Conservation (phyloP, 345 rosid species). For the Barbarea vulgaris region DNA sequence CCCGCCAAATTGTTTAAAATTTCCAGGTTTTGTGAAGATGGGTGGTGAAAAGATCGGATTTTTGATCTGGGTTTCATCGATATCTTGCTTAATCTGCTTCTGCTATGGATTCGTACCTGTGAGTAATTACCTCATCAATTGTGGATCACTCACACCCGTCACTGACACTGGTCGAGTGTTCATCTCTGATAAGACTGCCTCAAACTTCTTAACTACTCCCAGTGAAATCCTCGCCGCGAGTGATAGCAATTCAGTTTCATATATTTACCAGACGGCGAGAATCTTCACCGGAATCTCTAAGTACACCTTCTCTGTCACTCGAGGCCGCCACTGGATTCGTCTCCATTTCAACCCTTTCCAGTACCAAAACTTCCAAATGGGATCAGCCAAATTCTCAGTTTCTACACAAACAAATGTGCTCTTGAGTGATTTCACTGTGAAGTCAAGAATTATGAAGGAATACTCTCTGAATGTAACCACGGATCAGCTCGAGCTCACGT, state of each 20-base stretch:
- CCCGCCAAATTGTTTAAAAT: too few species aligned
- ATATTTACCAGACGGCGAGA: constrained; percentile 75
- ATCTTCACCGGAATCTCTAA: constrained; percentile 61
- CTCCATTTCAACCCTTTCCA: constrained; percentile 76
- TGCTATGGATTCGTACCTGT: constrained; percentile 62
- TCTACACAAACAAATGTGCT: constrained; percentile 57
- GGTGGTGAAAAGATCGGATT: constrained; percentile 39
- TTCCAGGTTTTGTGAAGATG: constrained; percentile 48
- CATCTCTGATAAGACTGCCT: constrained; percentile 59
- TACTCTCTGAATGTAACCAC: constrained; percentile 62
- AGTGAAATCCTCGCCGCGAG: constrained; percentile 47
- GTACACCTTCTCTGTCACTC: constrained; percentile 60
- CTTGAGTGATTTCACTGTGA: constrained; percentile 52
- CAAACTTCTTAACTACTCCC: constrained; percentile 55
- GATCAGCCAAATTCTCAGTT: constrained; percentile 58
- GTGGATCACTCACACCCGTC: constrained; percentile 70
- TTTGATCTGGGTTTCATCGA: constrained; percentile 44
- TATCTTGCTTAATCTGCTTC: constrained; percentile 48
- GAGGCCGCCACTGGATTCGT: constrained; percentile 91
- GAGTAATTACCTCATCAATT: constrained; percentile 75
- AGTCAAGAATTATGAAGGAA: constrained; percentile 55
- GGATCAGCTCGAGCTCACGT: constrained; percentile 54
- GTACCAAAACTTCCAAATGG: constrained; percentile 57
- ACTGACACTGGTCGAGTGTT: constrained; percentile 59
- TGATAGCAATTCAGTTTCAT: constrained; percentile 46